A percentile compares a stretch with the other conserved stretches of the same genome.
These are phyloP conservation scores for Dryas integrifolia DNA, from an alignment of 331 rosid genomes.

Conservation along the genomic window DNA sequence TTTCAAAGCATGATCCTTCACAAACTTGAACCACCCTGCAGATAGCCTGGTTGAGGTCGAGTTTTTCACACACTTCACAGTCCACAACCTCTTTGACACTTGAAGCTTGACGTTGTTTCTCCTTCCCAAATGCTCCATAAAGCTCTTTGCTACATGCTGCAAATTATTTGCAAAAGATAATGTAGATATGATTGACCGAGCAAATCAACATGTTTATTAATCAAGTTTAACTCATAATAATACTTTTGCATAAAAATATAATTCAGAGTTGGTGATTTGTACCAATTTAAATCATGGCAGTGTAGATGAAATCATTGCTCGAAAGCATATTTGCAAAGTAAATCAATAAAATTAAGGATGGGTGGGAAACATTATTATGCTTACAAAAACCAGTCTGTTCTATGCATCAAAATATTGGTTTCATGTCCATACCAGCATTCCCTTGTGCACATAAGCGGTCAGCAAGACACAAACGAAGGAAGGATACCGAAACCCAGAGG, in stretches of 20 bases:
- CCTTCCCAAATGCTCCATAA: neutral
- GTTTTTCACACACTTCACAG: neutral
- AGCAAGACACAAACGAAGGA: neutral
- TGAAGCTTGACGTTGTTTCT: neutral
- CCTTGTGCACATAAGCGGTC: neutral
- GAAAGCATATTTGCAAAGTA: neutral
- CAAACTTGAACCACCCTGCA: conserved; percentile 2
- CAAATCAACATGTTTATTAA: neutral
- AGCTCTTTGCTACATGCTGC: neutral
- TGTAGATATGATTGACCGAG: neutral
- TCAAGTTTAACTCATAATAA: too few relatives aligned
- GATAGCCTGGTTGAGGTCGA: neutral
- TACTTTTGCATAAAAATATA: too few relatives aligned
- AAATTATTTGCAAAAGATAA: neutral
- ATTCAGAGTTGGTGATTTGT: too few relatives aligned
- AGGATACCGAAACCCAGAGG: neutral
- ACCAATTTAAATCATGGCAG: neutral
- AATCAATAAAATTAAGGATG: too few relatives aligned
- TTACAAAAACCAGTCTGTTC: neutral
- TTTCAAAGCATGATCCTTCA: conserved; percentile 12
- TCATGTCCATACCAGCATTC: neutral
- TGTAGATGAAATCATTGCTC: neutral
- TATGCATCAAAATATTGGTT: neutral
- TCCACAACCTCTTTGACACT: neutral
- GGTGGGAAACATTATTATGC: too few relatives aligned